Evolutionary conservation across 2,329 filamentous ascomycete genomes (phyloP).

Genomic region (Drechslerella dactyloides): DNA sequence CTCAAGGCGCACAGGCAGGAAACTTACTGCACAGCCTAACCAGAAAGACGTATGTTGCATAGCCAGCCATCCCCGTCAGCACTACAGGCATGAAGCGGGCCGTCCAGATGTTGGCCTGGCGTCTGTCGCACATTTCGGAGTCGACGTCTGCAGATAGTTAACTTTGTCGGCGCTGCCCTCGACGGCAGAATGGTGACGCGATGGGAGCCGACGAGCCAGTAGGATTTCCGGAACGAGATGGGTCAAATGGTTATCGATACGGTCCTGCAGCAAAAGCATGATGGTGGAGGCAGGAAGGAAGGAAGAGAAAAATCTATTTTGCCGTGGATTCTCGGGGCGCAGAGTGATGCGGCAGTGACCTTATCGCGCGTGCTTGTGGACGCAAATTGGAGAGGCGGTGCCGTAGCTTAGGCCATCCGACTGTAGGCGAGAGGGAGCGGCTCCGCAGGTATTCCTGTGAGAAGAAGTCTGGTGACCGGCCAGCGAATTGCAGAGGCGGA

Average conservation of each 20-base stretch:
- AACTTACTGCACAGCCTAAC: conserved; percentile 70
- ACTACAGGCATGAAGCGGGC: conserved; percentile 73
- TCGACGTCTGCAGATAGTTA: neutral
- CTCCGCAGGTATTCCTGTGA: conserved; percentile 4
- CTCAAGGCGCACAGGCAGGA: conserved; percentile 17
- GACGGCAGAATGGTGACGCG: conserved; percentile 12
- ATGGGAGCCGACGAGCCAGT: conserved; percentile 21
- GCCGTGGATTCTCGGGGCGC: conserved; percentile 27
- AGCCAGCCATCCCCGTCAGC: conserved; percentile 70
- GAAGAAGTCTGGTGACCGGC: neutral
- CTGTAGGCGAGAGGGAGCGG: neutral
- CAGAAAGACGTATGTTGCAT: conserved; percentile 74
- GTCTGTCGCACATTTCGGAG: conserved; percentile 39
- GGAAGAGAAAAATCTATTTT: conserved; percentile 27
- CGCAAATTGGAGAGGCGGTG: conserved; percentile 25
- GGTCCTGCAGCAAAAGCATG: conserved; percentile 38
- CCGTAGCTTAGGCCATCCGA: conserved; percentile 7
- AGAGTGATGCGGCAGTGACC: conserved; percentile 13
- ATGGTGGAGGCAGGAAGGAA: conserved; percentile 15
- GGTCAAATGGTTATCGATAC: conserved; percentile 25
- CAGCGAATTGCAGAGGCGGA: conserved; percentile 13
- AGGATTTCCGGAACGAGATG: conserved; percentile 15
- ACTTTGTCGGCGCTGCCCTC: conserved; percentile 6
- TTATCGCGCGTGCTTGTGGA: conserved; percentile 29
- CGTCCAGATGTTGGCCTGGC: conserved; percentile 59